Evolutionary conservation across 371 early-diverging fungal species (phyloP).

Genomic region (Rhizopus stolonifer): DNA sequence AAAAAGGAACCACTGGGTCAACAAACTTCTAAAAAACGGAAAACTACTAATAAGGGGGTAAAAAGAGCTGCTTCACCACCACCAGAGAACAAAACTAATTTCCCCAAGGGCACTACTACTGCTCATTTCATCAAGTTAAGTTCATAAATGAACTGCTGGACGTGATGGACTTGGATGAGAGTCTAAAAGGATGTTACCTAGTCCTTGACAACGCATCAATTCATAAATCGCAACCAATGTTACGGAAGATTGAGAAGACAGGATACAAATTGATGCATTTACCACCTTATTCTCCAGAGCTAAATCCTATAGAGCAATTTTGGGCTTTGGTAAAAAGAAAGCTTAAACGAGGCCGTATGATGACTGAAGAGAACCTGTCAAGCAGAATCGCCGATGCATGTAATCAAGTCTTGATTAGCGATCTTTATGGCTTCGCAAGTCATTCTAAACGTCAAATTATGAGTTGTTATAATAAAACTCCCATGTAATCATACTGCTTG

Average conservation of each 20-base stretch:
- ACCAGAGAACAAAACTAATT: constrained; percentile 6
- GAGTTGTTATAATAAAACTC: constrained; percentile 12
- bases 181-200: constrained; percentile 13
- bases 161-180: constrained; percentile 16
- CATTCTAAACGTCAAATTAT: too few species aligned
- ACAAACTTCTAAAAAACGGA: constrained; percentile 8
- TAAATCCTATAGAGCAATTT: constrained; percentile 15
- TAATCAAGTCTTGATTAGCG: constrained; percentile 18
- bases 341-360: constrained; percentile 11
- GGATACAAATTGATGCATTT: constrained; percentile 15
- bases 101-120: constrained; percentile 7
- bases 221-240: constrained; percentile 12
- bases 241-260: constrained; percentile 11
- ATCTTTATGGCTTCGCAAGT: constrained; percentile 19
- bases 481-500: constrained; percentile 13
- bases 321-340: constrained; percentile 14
- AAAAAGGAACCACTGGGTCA: constrained; percentile 7
- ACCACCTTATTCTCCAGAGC: constrained; percentile 12
- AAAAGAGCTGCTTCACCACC: constrained; percentile 9
- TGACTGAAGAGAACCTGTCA: constrained; percentile 19
- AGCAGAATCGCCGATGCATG: constrained; percentile 18
- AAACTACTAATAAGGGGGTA: constrained; percentile 4
- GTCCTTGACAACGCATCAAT: constrained; percentile 12
- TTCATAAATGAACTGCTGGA: constrained; percentile 13
- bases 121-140: constrained; percentile 13